Evolutionary conservation across 805 yeast genomes (phyloP).

Genomic region (Monosporozyma yasuniensis): DNA sequence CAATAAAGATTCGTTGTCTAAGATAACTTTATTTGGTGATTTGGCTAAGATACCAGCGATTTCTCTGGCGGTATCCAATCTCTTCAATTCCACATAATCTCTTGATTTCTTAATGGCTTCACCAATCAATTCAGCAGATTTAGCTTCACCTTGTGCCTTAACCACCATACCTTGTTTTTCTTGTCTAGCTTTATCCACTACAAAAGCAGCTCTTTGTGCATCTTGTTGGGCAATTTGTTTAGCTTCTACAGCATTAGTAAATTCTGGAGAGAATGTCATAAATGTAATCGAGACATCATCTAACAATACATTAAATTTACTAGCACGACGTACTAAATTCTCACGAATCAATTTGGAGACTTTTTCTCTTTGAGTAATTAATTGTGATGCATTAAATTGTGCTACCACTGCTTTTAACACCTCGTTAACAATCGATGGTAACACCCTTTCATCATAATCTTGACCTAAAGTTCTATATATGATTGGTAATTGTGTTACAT

Average conservation of each 20-base stretch:
- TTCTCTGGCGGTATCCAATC: slow-evolving; percentile 94
- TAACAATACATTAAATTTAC: slow-evolving; percentile 73
- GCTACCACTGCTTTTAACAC: slow-evolving; percentile 95
- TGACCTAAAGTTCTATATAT: slow-evolving; percentile 87
- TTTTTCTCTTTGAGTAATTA: slow-evolving; percentile 97
- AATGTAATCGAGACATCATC: slow-evolving; percentile 95
- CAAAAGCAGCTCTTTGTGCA: slow-evolving; percentile 95
- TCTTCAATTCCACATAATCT: slow-evolving; percentile 93
- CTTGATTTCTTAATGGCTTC: slow-evolving; percentile 95
- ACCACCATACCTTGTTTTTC: slow-evolving; percentile 96
- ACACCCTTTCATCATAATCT: slow-evolving; percentile 93
- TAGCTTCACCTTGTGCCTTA: slow-evolving; percentile 97
- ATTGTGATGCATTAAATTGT: slow-evolving; percentile 95
- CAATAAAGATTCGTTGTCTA: slow-evolving; percentile 86
- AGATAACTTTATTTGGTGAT: slow-evolving; percentile 85
- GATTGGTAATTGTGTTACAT: slow-evolving; percentile 63
- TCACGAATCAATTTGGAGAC: slow-evolving; percentile 89
- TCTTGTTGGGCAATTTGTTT: slow-evolving; percentile 99
- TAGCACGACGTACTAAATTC: slow-evolving; percentile 81
- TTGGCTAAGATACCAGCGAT: slow-evolving; percentile 77
- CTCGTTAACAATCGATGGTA: slow-evolving; percentile 97
- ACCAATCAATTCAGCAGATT: slow-evolving; percentile 96
- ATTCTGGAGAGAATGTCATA: slow-evolving; percentile 97
- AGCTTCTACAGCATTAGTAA: slow-evolving; percentile 95
- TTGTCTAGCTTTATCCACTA: slow-evolving; percentile 94